Evolutionary conservation across 2,329 filamentous ascomycete species (phyloP).

Genomic region (Penicillium sp.): DNA sequence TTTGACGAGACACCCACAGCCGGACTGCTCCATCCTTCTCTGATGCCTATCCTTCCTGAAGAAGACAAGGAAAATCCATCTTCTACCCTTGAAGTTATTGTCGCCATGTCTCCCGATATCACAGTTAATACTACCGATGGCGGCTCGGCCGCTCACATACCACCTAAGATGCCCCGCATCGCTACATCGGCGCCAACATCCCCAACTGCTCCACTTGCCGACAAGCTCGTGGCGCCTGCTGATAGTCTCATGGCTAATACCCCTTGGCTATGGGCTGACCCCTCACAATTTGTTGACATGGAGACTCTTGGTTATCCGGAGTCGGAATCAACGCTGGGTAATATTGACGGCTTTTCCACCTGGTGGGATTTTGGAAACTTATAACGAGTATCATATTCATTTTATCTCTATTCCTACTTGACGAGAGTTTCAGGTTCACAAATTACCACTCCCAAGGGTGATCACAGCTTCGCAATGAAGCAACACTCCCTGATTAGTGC

Average conservation of each 20-base stretch:
- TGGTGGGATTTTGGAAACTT: conserved; percentile 41
- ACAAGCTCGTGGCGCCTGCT: conserved; percentile 30
- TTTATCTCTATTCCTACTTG: conserved; percentile 19
- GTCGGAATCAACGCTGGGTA: conserved; percentile 28
- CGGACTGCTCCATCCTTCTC: conserved; percentile 47
- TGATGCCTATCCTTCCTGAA: conserved; percentile 33
- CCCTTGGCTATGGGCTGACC: conserved; percentile 37
- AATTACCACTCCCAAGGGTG: not conserved
- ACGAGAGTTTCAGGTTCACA: conserved; percentile 11
- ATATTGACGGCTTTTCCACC: conserved; percentile 33
- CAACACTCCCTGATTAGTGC: conserved; percentile 8
- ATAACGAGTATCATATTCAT: conserved; percentile 27
- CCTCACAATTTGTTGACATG: conserved; percentile 33
- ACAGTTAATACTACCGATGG: conserved; percentile 54
- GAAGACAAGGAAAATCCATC: conserved; percentile 38
- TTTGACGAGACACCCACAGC: conserved; percentile 37
- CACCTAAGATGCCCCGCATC: conserved; percentile 20
- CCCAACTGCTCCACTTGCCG: not conserved
- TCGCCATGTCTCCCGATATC: conserved; percentile 54
- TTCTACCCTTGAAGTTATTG: conserved; percentile 49
- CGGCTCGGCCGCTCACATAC: conserved; percentile 51
- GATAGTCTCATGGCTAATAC: conserved; percentile 39
- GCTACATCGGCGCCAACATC: conserved; percentile 11
- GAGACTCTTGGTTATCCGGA: conserved; percentile 32
- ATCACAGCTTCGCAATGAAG: not conserved